These are phyloP conservation scores for Rosa hybrid DNA, from an alignment of 331 rosid species.

Conservation along the genomic window DNA sequence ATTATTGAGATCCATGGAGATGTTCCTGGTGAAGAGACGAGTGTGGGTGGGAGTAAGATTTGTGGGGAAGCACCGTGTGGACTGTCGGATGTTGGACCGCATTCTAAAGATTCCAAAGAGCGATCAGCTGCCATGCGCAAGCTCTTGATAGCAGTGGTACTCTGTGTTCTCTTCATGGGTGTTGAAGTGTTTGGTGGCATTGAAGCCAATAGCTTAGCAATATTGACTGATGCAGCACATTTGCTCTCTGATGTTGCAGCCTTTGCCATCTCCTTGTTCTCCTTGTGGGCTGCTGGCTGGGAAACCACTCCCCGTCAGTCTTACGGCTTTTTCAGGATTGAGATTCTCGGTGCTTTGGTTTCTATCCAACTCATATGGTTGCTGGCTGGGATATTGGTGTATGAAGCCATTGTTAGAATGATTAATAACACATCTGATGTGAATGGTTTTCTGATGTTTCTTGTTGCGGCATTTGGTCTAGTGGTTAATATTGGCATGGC, in stretches of 20 bases:
- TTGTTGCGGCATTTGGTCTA: slow-evolving; percentile 67
- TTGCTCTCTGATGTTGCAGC: slow-evolving; percentile 79
- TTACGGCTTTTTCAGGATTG: slow-evolving; percentile 72
- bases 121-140: slow-evolving; percentile 64
- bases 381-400: slow-evolving; percentile 73
- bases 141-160: slow-evolving; percentile 62
- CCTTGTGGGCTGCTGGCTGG: slow-evolving; percentile 86
- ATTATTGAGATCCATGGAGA: slow-evolving; percentile 56
- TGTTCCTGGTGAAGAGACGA: slow-evolving; percentile 28
- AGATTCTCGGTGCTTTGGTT: slow-evolving; percentile 79
- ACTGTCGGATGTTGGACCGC: slow-evolving; percentile 51
- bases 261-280: slow-evolving; percentile 73
- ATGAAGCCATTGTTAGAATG: slow-evolving; percentile 67
- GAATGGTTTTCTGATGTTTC: slow-evolving; percentile 65
- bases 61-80: slow-evolving; percentile 80
- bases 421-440: slow-evolving; percentile 42
- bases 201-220: slow-evolving; percentile 78
- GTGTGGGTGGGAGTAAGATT: slow-evolving; percentile 43
- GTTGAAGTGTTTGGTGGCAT: slow-evolving; percentile 69
- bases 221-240: slow-evolving; percentile 84
- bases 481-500: slow-evolving; percentile 72
- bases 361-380: slow-evolving; percentile 79
- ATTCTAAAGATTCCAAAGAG: slow-evolving; percentile 64
- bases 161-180: slow-evolving; percentile 69
- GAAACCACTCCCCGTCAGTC: slow-evolving; percentile 83